Conservation (phyloP, 352 stramenopile genomes). For the Achlya hypogyna region DNA sequence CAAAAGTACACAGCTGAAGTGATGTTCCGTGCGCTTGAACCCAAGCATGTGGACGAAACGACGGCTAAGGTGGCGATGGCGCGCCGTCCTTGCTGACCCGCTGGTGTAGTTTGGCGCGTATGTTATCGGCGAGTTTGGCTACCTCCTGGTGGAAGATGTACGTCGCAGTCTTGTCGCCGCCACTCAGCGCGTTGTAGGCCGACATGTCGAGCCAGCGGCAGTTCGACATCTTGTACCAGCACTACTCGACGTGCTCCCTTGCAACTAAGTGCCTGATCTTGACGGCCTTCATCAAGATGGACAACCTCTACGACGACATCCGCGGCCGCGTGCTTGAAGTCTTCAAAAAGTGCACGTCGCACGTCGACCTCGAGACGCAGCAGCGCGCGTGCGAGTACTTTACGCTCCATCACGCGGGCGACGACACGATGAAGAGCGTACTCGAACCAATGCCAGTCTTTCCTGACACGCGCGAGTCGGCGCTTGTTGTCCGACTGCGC, state of each 20-base stretch:
- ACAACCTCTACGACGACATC: constrained; percentile 75
- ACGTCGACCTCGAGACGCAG: constrained; percentile 96
- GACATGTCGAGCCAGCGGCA: constrained; percentile 89
- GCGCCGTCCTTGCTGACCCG: not conserved
- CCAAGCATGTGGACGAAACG: constrained; percentile 91
- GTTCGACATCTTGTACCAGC: constrained; percentile 95
- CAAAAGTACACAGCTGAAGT: constrained; percentile 92
- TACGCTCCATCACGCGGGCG: constrained; percentile 73
- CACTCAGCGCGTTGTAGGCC: constrained; percentile 27
- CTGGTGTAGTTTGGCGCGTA: constrained; percentile 79
- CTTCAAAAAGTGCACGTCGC: constrained; percentile 90
- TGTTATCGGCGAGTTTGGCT: constrained; percentile 96
- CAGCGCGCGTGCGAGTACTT: constrained; percentile 96
- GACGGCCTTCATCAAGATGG: constrained; percentile 95
- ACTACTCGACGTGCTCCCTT: constrained; percentile 83
- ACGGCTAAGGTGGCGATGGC: constrained; percentile 71
- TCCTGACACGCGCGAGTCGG: constrained; percentile 82
- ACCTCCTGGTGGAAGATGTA: constrained; percentile 82
- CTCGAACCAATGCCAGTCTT: constrained; percentile 97
- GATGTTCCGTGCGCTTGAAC: constrained; percentile 91
- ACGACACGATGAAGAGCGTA: constrained; percentile 88
- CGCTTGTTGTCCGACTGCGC: constrained; percentile 53
- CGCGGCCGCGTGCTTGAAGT: constrained; percentile 83
- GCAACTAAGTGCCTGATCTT: constrained; percentile 91
- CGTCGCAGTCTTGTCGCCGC: constrained; percentile 18